Evolutionary conservation across 2,329 filamentous ascomycete genomes (phyloP).

Genomic region (Sarocladium kiliense): DNA sequence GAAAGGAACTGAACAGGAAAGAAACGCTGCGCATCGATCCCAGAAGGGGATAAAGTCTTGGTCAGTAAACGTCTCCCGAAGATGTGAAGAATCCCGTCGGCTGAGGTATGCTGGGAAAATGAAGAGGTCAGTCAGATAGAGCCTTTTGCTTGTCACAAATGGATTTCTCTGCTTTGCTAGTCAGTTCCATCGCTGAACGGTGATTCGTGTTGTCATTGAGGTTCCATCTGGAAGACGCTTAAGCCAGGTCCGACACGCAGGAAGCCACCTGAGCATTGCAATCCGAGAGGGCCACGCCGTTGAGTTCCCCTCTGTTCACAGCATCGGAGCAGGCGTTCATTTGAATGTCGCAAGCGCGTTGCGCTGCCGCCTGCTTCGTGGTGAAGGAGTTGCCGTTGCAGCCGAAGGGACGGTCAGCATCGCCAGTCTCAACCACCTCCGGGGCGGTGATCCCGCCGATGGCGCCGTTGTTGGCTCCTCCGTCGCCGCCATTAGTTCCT

Average conservation of each 20-base stretch:
- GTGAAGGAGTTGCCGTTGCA: slow-evolving; percentile 55
- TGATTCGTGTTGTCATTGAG: background rate
- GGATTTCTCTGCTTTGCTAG: slow-evolving; percentile 7
- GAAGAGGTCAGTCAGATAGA: slow-evolving; percentile 6
- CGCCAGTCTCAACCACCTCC: slow-evolving; percentile 40
- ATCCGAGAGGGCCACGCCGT: slow-evolving; percentile 37
- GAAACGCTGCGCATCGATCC: slow-evolving; percentile 5
- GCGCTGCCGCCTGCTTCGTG: slow-evolving; percentile 47
- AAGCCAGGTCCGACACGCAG: slow-evolving; percentile 30
- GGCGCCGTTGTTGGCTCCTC: slow-evolving; percentile 26
- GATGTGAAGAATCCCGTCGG: background rate
- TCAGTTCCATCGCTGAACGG: slow-evolving; percentile 7
- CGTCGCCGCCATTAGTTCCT: slow-evolving; percentile 15
- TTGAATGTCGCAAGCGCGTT: slow-evolving; percentile 59
- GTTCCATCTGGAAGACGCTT: background rate
- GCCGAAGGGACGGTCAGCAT: slow-evolving; percentile 45
- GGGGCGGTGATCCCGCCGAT: slow-evolving; percentile 50
- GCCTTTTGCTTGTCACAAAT: slow-evolving; percentile 15
- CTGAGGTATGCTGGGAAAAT: background rate
- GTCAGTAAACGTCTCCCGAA: slow-evolving; percentile 8
- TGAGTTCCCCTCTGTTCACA: slow-evolving; percentile 43
- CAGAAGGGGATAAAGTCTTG: slow-evolving; percentile 6
- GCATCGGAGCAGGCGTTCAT: slow-evolving; percentile 55
- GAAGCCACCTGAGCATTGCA: slow-evolving; percentile 49
- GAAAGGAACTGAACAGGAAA: slow-evolving; percentile 8